Evolutionary conservation across 2,329 filamentous ascomycete genomes (phyloP), one percentile per base, ranked within the genome.

Genomic region (Stachybotrys chartarum): DNA sequence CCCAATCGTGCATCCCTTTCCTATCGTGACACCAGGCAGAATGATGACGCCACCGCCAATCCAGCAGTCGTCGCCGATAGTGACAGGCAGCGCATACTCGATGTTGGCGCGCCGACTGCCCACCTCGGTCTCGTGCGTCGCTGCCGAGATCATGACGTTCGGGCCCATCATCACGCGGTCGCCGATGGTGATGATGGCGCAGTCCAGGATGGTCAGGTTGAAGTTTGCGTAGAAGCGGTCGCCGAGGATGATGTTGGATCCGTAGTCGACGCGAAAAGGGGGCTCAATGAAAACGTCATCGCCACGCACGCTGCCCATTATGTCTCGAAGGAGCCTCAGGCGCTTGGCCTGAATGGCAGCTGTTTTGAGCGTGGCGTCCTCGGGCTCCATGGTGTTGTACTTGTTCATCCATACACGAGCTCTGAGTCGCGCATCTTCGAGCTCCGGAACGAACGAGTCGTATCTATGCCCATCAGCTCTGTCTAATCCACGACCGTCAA

Each of bases 91-190:
- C 0, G 76, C 78, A 55, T 74, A 80, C 60, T 80, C 78, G 54
- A 78, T 68, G 16, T 68, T 69, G 44, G 78, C 73, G 30, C 77
- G 69, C 17, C 79, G 73, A 2, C 72, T 75, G 54, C 74, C 72
- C 1, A 80, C 74, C 60, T 87, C 87, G 0, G 87, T 75, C 51
- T 89, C 87, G 67, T 94, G 90, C 0, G 83, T 87, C 1, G 82
- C 89, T 2, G 83, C 82, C 65, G 83, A 90, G 55, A 94, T 80
- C 52, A 76, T 82, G 0, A 92, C 87, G 61, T 84, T 86, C 0
- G 89, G 87, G 0, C 87, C 90, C 54, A 92, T 78, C 60, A 89
- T 72, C 1, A 88, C 88, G 31, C 88, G 80, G 30, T 86, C 78
- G 0, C 89, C 89, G 50, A 92, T 87, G 5, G 69, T 74, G 46